Conservation (phyloP, 202 grass and related monocot genomes). For the Carex arenaria region DNA sequence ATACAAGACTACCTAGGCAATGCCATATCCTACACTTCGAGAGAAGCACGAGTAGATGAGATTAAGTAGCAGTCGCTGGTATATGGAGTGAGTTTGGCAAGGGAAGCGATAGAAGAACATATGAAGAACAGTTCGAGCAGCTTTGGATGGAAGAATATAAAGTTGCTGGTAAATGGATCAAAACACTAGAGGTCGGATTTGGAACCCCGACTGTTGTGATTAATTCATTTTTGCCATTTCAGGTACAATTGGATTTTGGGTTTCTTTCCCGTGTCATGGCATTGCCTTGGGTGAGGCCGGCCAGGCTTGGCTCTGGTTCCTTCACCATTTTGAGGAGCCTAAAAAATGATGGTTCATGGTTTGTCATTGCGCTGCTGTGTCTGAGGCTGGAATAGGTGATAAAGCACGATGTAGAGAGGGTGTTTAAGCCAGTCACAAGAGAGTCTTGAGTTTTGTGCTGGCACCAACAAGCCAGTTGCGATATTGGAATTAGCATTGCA, state of each 20-base stretch:
- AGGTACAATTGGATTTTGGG: too few species aligned
- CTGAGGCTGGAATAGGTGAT: slow-evolving; percentile 41
- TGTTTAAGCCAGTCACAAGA: slow-evolving; percentile 42
- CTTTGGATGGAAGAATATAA: slow-evolving; percentile 72
- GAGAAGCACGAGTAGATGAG: slow-evolving; percentile 23
- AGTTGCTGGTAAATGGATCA: slow-evolving; percentile 51
- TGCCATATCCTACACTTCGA: slow-evolving; percentile 47
- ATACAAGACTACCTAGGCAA: slow-evolving; percentile 41
- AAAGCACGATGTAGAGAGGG: slow-evolving; percentile 33
- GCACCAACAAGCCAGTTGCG: too few species aligned
- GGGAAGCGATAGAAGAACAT: slow-evolving; percentile 36
- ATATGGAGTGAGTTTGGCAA: slow-evolving; percentile 29
- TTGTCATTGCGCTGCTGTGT: slow-evolving; percentile 47
- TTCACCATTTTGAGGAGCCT: too few species aligned
- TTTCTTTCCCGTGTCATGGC: too few species aligned
- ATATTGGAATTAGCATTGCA: too few species aligned
- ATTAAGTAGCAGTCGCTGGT: slow-evolving; percentile 16
- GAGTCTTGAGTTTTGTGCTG: too few species aligned
- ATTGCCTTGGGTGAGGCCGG: too few species aligned
- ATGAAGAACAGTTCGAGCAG: slow-evolving; percentile 47
- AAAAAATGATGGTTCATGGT: slow-evolving; percentile 49
- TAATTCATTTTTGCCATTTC: too few species aligned
- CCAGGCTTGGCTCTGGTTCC: too few species aligned
- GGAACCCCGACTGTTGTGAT: slow-evolving; percentile 48
- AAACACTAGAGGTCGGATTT: slow-evolving; percentile 46